phyloP scores from a whole-genome alignment of 306 rosid species.

The Aeschynomene evenia region DNA sequence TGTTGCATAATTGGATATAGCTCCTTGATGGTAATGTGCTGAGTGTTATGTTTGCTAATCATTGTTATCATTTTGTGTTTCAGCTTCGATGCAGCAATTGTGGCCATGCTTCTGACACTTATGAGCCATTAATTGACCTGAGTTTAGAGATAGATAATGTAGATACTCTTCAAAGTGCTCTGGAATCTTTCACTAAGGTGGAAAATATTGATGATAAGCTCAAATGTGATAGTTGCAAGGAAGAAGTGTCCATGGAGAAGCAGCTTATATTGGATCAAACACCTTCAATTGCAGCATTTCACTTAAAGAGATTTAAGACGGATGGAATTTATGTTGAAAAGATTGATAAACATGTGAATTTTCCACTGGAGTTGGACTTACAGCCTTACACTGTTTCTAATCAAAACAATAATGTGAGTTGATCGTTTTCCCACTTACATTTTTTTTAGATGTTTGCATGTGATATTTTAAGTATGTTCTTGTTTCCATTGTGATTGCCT shows the following conservation, averaged over 20 bases:
- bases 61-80: constrained; percentile 21
- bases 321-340: constrained; percentile 61
- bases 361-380: constrained; percentile 81
- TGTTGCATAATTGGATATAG: constrained; percentile 4
- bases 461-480: background rate
- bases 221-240: constrained; percentile 69
- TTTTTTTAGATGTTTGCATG: background rate
- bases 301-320: constrained; percentile 80
- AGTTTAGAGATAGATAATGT: constrained; percentile 83
- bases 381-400: constrained; percentile 50
- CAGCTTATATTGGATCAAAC: constrained; percentile 65
- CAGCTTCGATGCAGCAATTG: constrained; percentile 85
- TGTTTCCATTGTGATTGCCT: background rate
- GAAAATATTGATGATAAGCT: constrained; percentile 68
- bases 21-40: constrained; percentile 1
- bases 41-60: background rate
- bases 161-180: constrained; percentile 62
- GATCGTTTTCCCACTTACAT: background rate
- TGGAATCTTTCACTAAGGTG: constrained; percentile 76
- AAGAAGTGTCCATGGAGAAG: constrained; percentile 70
- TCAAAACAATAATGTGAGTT: constrained; percentile 49
- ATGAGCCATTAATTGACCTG: constrained; percentile 77
- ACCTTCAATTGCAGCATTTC: constrained; percentile 77
- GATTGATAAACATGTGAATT: constrained; percentile 73
- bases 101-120: constrained; percentile 61